Conservation (phyloP, 2,329 filamentous ascomycete genomes). For the Biscogniauxia sp. region DNA sequence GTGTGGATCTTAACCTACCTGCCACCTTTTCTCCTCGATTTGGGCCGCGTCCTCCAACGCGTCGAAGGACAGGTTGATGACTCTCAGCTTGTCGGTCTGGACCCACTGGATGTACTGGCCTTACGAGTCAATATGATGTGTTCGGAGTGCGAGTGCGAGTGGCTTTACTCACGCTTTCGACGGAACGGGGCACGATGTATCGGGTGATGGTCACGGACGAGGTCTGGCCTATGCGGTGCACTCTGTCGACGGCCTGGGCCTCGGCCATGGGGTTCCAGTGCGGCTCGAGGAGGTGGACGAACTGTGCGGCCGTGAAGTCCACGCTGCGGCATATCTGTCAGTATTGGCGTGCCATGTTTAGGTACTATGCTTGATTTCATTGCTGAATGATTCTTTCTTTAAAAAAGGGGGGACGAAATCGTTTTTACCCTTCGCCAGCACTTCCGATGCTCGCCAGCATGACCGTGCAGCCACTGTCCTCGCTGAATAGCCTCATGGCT, state of each 20-base stretch:
- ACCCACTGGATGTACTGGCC: slow-evolving; percentile 3
- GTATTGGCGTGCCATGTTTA: background rate
- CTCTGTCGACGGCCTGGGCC: slow-evolving; percentile 49
- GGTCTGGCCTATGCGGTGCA: slow-evolving; percentile 45
- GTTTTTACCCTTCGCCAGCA: slow-evolving; percentile 29
- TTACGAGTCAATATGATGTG: background rate
- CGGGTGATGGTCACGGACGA: slow-evolving; percentile 42
- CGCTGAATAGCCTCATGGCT: slow-evolving; percentile 20
- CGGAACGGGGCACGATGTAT: slow-evolving; percentile 37
- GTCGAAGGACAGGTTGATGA: no score
- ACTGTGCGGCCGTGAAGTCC: slow-evolving; percentile 46
- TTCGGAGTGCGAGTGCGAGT: background rate
- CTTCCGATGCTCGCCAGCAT: slow-evolving; percentile 33
- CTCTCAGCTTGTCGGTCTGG: background rate
- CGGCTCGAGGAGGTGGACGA: slow-evolving; percentile 50
- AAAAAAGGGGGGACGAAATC: background rate
- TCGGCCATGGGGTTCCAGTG: slow-evolving; percentile 56
- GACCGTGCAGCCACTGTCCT: slow-evolving; percentile 19
- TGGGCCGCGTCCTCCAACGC: no score
- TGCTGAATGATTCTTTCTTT: background rate
- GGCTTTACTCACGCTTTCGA: slow-evolving; percentile 3
- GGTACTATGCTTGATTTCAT: no score
- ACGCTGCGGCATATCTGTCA: slow-evolving; percentile 31
- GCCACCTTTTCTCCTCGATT: no score
- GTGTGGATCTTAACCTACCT: no score